Percentiles rank a stretch among this genome's conserved stretches.
phyloP scores from a whole-genome alignment of 2,329 filamentous ascomycete species.

The Aspergillus sojae region DNA sequence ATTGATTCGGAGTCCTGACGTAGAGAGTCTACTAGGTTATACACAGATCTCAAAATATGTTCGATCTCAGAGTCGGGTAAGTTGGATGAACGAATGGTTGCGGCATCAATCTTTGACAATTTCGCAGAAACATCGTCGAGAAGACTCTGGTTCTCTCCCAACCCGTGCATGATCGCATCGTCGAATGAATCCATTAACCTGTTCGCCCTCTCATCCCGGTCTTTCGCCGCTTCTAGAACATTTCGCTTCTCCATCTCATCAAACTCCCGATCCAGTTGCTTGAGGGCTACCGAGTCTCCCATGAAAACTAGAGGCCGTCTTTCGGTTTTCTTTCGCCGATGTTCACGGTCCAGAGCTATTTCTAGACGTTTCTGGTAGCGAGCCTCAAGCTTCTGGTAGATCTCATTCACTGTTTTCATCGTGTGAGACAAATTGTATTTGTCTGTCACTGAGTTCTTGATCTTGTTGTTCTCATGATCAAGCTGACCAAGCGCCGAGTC shows the following conservation, averaged over 20 bases:
- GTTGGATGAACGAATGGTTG: constrained; percentile 34
- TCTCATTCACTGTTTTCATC: constrained; percentile 48
- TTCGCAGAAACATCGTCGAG: constrained; percentile 52
- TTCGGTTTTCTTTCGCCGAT: constrained; percentile 57
- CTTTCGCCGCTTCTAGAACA: constrained; percentile 51
- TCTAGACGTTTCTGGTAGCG: constrained; percentile 54
- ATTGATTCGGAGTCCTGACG: constrained; percentile 49
- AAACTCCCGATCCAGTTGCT: constrained; percentile 51
- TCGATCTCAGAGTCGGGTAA: constrained; percentile 40
- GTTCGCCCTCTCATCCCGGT: constrained; percentile 53
- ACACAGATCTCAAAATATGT: constrained; percentile 41
- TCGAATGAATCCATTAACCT: constrained; percentile 55
- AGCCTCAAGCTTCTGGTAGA: constrained; percentile 53
- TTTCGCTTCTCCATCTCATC: constrained; percentile 56
- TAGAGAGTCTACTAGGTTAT: constrained; percentile 44
- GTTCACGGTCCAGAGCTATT: constrained; percentile 56
- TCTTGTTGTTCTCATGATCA: constrained; percentile 41
- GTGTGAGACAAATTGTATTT: constrained; percentile 44
- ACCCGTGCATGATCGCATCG: constrained; percentile 53
- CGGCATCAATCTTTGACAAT: constrained; percentile 40
- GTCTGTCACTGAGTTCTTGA: constrained; percentile 32
- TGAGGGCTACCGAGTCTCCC: constrained; percentile 55
- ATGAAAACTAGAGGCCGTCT: constrained; percentile 54
- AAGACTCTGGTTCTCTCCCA: constrained; percentile 55
- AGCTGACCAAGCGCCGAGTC: constrained; percentile 47